Evolutionary conservation across 345 rosid species (phyloP), one percentile per base, ranked within the genome.

Genomic region (Moringa oleifera): DNA sequence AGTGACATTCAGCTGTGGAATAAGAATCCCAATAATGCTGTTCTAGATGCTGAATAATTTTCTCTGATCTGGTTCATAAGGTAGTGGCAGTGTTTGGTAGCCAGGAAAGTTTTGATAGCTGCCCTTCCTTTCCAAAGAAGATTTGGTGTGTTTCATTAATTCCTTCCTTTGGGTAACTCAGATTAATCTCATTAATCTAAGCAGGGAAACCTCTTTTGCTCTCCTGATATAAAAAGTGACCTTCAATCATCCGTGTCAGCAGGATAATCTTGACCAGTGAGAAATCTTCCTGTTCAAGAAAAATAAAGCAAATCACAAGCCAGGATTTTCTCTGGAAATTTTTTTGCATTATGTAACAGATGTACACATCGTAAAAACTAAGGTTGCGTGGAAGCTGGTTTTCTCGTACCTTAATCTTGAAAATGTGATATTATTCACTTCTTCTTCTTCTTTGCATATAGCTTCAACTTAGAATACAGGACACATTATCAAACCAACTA

Each of bases 281-380:
- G 37, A 51, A 62, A 55, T 45, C 75, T 66, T 75, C 16, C 23
- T 21, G 15, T 25, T 24, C 59, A 62, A 58, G 74, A 47, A 50
- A n/a, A 57, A 24, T 33, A n/a, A 53, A 36, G 19, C 22, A 20
- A 57, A 28, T 25, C 21, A 62, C 19, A 17, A 37, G 36, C 0
- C 59, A n/a, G n/a, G 61, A 59, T 20, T 41, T 15, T 41, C 12
- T 15, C 6, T 41, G 1, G 17, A 41, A 41, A 41, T 7, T 11
- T 15, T 41, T 41, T 15, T 16, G 6, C 11, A 5, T 33, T 33
- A 33, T 33, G 37, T 5, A 33, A 33, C 37, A 33, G 5, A 11
- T 33, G 37, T 33, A 11, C 37, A 33, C 11, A 33, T 33, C 37
- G 6, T 33, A 11, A 11, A 33, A 33, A 33, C 37, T 33, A 11